Evolutionary conservation across 768 basidiomycete genomes (phyloP).

Genomic region (Boletus reticulatus): DNA sequence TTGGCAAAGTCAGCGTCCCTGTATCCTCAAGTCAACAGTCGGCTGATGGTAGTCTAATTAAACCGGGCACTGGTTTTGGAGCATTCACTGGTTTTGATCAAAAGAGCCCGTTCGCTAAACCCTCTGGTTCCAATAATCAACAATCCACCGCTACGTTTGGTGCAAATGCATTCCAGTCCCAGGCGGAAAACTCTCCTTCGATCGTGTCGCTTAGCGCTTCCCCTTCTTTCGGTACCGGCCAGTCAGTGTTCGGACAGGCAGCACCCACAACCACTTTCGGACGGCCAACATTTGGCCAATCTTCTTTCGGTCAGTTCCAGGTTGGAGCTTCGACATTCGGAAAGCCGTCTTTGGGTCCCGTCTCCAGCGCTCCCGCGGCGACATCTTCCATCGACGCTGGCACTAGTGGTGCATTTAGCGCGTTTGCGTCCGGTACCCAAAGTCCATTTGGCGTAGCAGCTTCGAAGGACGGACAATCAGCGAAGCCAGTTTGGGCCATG

Average conservation of each 20-base stretch:
- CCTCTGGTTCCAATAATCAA: conserved; percentile 22
- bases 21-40: conserved; percentile 12
- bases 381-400: conserved; percentile 10
- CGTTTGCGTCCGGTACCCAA: conserved; percentile 30
- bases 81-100: conserved; percentile 25
- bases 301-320: conserved; percentile 27
- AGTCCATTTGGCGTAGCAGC: conserved; percentile 29
- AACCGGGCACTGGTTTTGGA: conserved; percentile 36
- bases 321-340: conserved; percentile 18
- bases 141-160: conserved; percentile 14
- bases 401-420: conserved; percentile 35
- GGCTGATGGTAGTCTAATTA: conserved; percentile 24
- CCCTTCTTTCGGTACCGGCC: conserved; percentile 31
- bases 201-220: conserved; percentile 29
- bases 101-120: conserved; percentile 26
- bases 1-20: conserved; percentile 25
- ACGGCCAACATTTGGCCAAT: conserved; percentile 39
- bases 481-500: conserved; percentile 24
- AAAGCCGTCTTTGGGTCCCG: conserved; percentile 19
- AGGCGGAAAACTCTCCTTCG: conserved; percentile 16
- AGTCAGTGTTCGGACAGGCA: conserved; percentile 34
- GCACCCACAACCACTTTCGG: conserved; percentile 32
- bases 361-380: conserved; percentile 6
- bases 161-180: conserved; percentile 11
- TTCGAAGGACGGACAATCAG: conserved; percentile 14